Base-by-base conservation (phyloP, 2,329 filamentous ascomycete genomes). In the Colletotrichum karsti region DNA sequence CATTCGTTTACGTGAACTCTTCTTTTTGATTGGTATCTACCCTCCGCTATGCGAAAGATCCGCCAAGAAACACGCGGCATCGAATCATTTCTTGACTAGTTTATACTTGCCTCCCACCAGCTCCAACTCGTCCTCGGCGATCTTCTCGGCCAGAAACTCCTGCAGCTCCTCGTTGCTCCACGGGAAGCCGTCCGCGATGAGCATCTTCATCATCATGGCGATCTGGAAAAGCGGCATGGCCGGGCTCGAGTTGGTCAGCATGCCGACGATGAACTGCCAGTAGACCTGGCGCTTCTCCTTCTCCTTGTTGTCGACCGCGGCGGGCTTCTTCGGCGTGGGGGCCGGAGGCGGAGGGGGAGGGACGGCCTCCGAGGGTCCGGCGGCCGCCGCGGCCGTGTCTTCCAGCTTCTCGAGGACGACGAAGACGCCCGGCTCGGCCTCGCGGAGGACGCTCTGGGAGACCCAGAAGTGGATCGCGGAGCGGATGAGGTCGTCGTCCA, bases 201-300 rank as follows among this genome's bases (percentile, higher is more conserved):
- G 87, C 87, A 98, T 95, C 80, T 93, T 94, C 85, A 99, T 87
- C 93, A 98, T 98, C 91, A 95, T 97, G 8, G 90, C 87, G 71
- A 99, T 97, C 77, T 94, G 89, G 62, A 85, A 85, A 67, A 95
- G 82, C 56, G 93, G 91, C 93, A 98, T 96, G 28, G 92, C 81
- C 18, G 87, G 89, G 18, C 92, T 92, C 73, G 94, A 92, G 78
- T 98, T 98, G 69, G 94, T 98, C 79, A 99, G 83, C 96, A 99
- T 98, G 57, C 93, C 94, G 63, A 94, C 85, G 66, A 99, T 94
- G 77, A 97, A 98, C 74, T 95, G 92, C 89, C 93, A 94, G 79
- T 98, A 97, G 41, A 97, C 87, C 46, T 81, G 79, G 35, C 85
- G 83, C 66, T 84, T 84, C 73, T 87, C 87, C 72, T 85, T 84